Evolutionary conservation across 1,284 basidiomycete species (phyloP), one percentile per base, ranked within the genome.

Genomic region (Marasmius fiardii): DNA sequence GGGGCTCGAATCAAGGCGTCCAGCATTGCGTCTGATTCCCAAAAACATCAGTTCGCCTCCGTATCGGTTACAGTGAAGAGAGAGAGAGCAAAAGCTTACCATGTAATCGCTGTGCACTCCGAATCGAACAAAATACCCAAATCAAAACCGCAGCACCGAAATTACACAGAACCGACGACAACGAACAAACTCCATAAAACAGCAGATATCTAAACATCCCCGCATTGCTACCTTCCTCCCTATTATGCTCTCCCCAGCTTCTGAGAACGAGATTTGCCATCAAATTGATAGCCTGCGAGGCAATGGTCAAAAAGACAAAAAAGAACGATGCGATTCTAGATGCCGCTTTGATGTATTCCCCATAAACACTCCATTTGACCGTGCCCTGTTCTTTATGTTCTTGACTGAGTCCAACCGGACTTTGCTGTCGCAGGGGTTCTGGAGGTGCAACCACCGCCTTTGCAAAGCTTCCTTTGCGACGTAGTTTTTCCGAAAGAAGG

Each of bases 331-430:
- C 92, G 2, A 75, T 63, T 58, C 80, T 83, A 1, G 91, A 92
- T 11, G 92, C 91, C 0, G 94, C 91, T 58, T 82, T 72, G 65
- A 96, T 80, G 68, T 96, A 97, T 57, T 85, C 75, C 57, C 74
- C 69, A 70, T 97, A 97, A 1, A 96, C 90, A 18, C 80, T 73
- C 33, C 69, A 66, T 71, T 95, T 95, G 60, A 96, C 93, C 14
- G 80, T 81, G 1, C 95, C 94, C 67, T 89, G 86, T 64, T 95
- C 92, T 43, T 79, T 80, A 65, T 93, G 87, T 67, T 95, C 93
- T 65, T 90, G 88, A 2, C 83, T 76, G 12, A 80, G 65, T 2
- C 82, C 84, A 35, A 74, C 71, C 1, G 76, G 69, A 53, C 71
- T 61, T n/a, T 73, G 61, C 18, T 73, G 66, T 34, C 75, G 68